Base-by-base conservation (phyloP, 148 eudicot species). In the Hydrangea macrophylla region DNA sequence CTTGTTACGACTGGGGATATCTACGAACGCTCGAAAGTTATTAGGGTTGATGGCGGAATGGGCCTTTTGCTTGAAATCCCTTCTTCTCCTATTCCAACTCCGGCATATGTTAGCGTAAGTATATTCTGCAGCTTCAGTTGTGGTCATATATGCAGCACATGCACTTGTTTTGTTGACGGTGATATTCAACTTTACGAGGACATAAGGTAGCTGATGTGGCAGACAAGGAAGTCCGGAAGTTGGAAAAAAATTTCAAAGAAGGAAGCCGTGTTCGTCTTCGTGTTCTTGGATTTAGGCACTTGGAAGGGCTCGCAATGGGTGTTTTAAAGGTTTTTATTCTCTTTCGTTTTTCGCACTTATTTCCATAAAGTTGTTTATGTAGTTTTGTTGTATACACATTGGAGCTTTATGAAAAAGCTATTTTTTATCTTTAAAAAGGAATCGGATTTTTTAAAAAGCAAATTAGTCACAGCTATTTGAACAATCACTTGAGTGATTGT, bases 231-330 rank as follows among this genome's bases (percentile, higher is more conserved):
- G 81, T 82, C 44, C 74, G 58, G 58, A 79, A 84, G 61, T 75
- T 89, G 67, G 97, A 90, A 76, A 94, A 83, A 70, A 82, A 58
- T 58, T 90, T 85, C 36, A 90, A 79, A 82, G 97, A 87, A 85
- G 99, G 99, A 60, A 84, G 76, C 72, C 59, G 30, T 65, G 89
- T 85, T 69, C 97, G 97, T 53, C 88, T 81, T 55, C 86, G 99
- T 76, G 74, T 94, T 70, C 90, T 84, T 82, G 97, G 97, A 62
- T 94, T 85, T 70, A 87, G 88, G 83, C 90, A 84, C 76, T 76
- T 90, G 84, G 99, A 90, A 72, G 97, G 99, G 74, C 84, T 90
- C 60, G 97, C 97, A n/a, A 90, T 84, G 83, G 85, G 88, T 80
- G 78, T 81, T 76, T 76, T 94, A 9, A 94, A 94, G 99, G 97